Base-by-base conservation (phyloP, 2,329 filamentous ascomycete genomes). In the Emmonsia crescens region DNA sequence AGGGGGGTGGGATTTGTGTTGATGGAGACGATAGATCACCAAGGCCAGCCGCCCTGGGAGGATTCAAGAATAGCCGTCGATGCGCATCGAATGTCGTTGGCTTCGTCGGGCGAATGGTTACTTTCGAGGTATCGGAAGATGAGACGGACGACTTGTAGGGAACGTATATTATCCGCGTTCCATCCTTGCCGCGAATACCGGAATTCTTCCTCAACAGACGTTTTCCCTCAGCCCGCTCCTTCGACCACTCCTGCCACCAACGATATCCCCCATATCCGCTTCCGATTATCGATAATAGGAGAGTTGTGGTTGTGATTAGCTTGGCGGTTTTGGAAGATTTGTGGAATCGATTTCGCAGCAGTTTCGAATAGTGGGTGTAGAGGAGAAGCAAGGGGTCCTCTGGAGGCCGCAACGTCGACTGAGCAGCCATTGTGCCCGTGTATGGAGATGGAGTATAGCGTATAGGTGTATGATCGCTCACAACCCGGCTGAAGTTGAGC, bases 1-100 rank as follows among this genome's bases (percentile, higher is more conserved):
- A 89, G 10, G 89, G 84, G 1, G 92, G 89, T 19, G 94, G 94
- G 5, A 95, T 90, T 51, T 84, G 82, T 42, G 80, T 77, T 52
- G 78, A 80, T 52, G 72, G 69, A 5, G 75, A 71, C 24, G 83
- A 82, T 16, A 86, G 85, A 73, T 91, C 86, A 46, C 83, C 81
- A 56, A 94, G 81, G 1, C 91, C 88, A 14, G 91, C 89, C 21
- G 91, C 89, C 63, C 91, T 82, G 4, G 92, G 92, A 1, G 93
- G 92, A 69, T 96, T 94, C 56, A 99, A 80, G 73, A 99, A 99
- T 36, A 99, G 81, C 31, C 95, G 83, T 36, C 94, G 85, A 76
- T 99, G 94, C 5, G 94, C 95, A 80, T 99, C 93, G 72, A 97
- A 99, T 0, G 94, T 99, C 42, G 93, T 88, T 24, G 86, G 85